Evolutionary conservation across 805 yeast species (phyloP).

Genomic region (Barnettozyma salicaria): DNA sequence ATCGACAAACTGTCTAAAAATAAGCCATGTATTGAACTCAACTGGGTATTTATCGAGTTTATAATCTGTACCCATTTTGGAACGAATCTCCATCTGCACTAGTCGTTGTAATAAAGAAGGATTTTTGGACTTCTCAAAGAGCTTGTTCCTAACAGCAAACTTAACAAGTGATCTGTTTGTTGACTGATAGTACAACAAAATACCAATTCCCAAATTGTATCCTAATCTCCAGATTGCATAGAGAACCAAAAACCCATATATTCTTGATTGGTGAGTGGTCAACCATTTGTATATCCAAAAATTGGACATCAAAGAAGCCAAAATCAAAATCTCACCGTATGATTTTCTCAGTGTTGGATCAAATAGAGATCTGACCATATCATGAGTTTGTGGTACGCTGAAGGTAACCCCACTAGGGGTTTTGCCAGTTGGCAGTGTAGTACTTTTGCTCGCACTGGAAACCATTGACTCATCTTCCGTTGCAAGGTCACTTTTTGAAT

Average conservation of each 20-base stretch:
- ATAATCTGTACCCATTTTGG: slow-evolving; percentile 37
- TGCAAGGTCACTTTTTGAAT: not conserved
- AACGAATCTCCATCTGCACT: slow-evolving; percentile 38
- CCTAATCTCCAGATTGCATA: slow-evolving; percentile 71
- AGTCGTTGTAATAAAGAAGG: slow-evolving; percentile 35
- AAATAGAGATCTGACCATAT: slow-evolving; percentile 75
- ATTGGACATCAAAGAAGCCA: slow-evolving; percentile 36
- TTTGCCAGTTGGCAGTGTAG: slow-evolving; percentile 14
- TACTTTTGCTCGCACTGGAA: not conserved
- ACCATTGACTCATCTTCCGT: not conserved
- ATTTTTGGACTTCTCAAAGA: slow-evolving; percentile 37
- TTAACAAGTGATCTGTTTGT: slow-evolving; percentile 46
- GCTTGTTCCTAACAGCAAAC: slow-evolving; percentile 39
- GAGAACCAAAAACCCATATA: slow-evolving; percentile 39
- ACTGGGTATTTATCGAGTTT: slow-evolving; percentile 45
- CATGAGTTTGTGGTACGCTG: slow-evolving; percentile 53
- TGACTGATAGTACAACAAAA: slow-evolving; percentile 59
- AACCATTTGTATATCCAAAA: slow-evolving; percentile 28
- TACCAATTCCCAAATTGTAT: slow-evolving; percentile 79
- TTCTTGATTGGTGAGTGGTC: slow-evolving; percentile 17
- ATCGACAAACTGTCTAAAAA: slow-evolving; percentile 75
- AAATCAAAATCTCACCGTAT: slow-evolving; percentile 54
- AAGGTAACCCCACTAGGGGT: slow-evolving; percentile 29
- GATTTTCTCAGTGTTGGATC: slow-evolving; percentile 73
- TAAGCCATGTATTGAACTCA: slow-evolving; percentile 78